These are phyloP conservation scores for Tetrahymena malaccensis DNA, from an alignment of 73 alveolate genomes.

Conservation along the genomic window DNA sequence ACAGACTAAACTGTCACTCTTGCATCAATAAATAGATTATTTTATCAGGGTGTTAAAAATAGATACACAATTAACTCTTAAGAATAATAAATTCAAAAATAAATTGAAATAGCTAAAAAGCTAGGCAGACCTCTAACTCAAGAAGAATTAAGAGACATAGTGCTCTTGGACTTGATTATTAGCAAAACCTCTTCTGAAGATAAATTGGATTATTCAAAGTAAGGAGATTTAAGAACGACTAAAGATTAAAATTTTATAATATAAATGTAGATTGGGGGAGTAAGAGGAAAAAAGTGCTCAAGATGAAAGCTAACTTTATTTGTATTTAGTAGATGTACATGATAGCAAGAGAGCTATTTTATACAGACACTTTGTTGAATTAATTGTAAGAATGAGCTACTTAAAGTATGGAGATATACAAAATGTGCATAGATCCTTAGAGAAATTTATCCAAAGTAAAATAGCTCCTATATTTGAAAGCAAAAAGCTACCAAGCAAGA, in stretches of 20 bases:
- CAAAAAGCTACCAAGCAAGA: constrained; percentile 12
- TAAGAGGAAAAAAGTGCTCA: not conserved
- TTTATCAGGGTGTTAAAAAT: constrained; percentile 77
- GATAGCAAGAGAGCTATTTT: constrained; percentile 25
- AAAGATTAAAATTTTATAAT: not conserved
- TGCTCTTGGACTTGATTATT: not conserved
- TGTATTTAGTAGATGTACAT: constrained; percentile 33
- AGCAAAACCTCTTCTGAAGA: not conserved
- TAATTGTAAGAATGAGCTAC: constrained; percentile 41
- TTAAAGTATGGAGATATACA: constrained; percentile 39
- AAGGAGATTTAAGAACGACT: not conserved
- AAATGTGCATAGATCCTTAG: constrained; percentile 37
- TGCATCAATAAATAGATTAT: constrained; percentile 79
- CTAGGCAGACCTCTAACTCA: not conserved
- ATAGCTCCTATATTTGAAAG: constrained; percentile 24
- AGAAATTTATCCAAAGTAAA: not conserved
- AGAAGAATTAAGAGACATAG: not conserved
- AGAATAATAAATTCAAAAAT: not conserved
- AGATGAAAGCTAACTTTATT: constrained; percentile 6
- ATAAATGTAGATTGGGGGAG: not conserved
- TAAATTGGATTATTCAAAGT: not conserved
- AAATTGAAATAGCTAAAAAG: not conserved
- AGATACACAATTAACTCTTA: constrained; percentile 8
- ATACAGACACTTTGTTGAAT: constrained; percentile 46
- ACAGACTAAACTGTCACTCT: constrained; percentile 71